phyloP scores from a whole-genome alignment of 129 eudicot species.

The Daucus carota region DNA sequence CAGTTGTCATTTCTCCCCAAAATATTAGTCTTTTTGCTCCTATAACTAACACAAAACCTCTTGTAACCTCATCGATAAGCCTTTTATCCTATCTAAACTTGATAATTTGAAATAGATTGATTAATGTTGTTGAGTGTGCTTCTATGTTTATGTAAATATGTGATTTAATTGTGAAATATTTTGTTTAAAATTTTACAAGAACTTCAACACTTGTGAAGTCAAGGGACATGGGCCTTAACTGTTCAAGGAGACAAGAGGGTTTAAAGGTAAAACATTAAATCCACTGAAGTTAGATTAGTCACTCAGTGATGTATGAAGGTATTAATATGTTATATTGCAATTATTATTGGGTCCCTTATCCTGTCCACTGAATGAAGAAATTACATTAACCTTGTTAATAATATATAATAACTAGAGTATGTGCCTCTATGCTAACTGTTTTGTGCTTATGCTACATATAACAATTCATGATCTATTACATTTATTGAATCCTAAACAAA shows the following conservation, averaged over 20 bases:
- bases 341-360: not conserved
- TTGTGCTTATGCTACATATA: not conserved
- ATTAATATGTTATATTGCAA: not conserved
- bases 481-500: not conserved
- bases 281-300: not conserved
- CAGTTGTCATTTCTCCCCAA: too few species aligned
- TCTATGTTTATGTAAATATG: not conserved
- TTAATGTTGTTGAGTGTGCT: too few species aligned
- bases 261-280: not conserved
- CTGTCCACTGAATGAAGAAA: not conserved
- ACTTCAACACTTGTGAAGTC: not conserved
- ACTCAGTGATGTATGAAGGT: not conserved
- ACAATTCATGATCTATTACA: not conserved
- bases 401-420: not conserved
- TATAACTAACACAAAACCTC: too few species aligned
- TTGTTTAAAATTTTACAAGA: too few species aligned
- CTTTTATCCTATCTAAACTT: too few species aligned
- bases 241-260: not conserved
- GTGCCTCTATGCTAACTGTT: not conserved
- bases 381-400: not conserved
- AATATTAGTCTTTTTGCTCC: too few species aligned
- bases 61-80: too few species aligned
- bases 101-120: too few species aligned
- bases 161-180: too few species aligned
- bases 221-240: not conserved